phyloP scores from a whole-genome alignment of 257 asterid genomes.

The Rehmannia glutinosa region DNA sequence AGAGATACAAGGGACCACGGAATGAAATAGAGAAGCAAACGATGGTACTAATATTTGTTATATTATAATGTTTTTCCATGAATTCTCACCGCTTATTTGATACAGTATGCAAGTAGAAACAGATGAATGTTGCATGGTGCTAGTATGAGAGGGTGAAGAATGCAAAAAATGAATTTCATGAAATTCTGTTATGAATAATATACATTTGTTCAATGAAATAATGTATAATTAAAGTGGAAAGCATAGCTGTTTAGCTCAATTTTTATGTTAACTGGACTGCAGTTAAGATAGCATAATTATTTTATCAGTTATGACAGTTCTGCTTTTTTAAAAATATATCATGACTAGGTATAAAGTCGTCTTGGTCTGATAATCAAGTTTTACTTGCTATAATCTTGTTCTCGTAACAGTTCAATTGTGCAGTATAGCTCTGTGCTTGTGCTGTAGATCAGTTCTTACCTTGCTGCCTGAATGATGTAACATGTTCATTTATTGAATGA shows the following conservation, averaged over 20 bases:
- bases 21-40: constrained; percentile 81
- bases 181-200: neutral
- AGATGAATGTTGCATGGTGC: constrained; percentile 9
- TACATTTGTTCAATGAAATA: neutral
- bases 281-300: neutral
- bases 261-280: neutral
- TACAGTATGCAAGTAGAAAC: neutral
- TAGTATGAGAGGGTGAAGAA: constrained; percentile 3
- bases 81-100: neutral
- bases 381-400: neutral
- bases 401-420: neutral
- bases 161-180: neutral
- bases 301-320: too few species aligned
- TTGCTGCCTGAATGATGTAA: neutral
- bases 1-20: constrained; percentile 68
- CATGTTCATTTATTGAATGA: neutral
- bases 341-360: neutral
- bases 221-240: neutral
- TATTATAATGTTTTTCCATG: constrained; percentile 1
- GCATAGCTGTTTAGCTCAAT: neutral
- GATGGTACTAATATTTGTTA: constrained; percentile 42
- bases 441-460: neutral
- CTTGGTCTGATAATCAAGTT: neutral
- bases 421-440: constrained; percentile 5
- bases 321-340: too few species aligned